Base-by-base conservation (phyloP, 371 early-diverging fungal species). In the Mucor sp. region DNA sequence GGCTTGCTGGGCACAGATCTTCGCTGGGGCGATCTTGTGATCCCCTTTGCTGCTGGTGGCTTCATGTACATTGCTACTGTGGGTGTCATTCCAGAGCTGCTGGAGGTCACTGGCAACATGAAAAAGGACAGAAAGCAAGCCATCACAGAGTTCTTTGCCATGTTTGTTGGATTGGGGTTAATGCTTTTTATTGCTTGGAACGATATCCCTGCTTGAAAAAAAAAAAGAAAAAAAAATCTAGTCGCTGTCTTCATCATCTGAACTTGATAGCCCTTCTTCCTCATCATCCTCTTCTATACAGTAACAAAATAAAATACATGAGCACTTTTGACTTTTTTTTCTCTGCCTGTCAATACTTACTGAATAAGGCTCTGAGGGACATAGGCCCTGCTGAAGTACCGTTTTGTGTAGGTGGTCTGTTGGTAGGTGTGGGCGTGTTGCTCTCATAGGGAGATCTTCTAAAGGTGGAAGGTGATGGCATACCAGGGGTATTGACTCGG, bases 31-130 rank as follows among this genome's bases (percentile, higher is more conserved):
- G 92, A 94, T 60, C 74, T 93, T 63, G 90, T 93, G 27, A 92
- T 95, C 66, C 94, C 96, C 0, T 86, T 92, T 58, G 93, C 96
- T 6, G 95, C 96, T 0, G 96, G 96, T 57, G 95, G 94, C 4
- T 94, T 95, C 70, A 72, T 95, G 39, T 95, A 95, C 70, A 94
- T 94, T 69, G 94, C 94, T 27, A 93, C 94, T 0, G 94, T 92
- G 12, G 92, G 92, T 41, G 93, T 95, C 5, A 86, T 95, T 25
- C 95, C 96, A 0, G 94, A 95, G 21, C 23, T 66, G 30, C 27
- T 66, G 8, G 60, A 60, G 23, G 30, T 32, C 15, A 53, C 53
- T 53, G 53, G 53, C 14, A 62, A 50, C n/a, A 50, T 60, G n/a
- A 25, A 21, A 15, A 59, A 44, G 23, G 62, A 55, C 30, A 61